Evolutionary conservation across 176 grass and related monocot genomes (phyloP).

Genomic region (Oryza brachyantha): DNA sequence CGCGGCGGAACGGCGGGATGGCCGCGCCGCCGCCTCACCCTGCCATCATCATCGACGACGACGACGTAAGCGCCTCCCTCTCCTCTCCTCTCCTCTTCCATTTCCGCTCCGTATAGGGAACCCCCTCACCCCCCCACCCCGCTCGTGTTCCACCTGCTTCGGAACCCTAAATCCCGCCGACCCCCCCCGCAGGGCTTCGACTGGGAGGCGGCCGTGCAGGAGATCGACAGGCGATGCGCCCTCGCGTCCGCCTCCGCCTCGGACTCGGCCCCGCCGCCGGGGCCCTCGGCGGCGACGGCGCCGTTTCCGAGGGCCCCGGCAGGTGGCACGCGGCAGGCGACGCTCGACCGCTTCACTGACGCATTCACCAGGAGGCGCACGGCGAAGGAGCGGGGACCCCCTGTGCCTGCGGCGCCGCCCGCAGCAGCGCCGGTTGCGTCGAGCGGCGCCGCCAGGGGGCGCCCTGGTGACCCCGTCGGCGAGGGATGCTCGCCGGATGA

Average conservation of each 20-base stretch:
- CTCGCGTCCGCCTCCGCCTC: constrained; percentile 24
- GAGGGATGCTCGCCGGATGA: constrained; percentile 19
- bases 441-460: neutral
- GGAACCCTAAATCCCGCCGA: constrained; percentile 61
- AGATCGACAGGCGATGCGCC: constrained; percentile 57
- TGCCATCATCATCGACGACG: constrained; percentile 8
- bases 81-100: neutral
- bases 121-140: too few relatives aligned
- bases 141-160: constrained; percentile 8
- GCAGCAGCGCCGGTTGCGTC: neutral
- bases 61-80: constrained; percentile 51
- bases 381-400: constrained; percentile 16
- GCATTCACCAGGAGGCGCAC: constrained; percentile 44
- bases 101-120: neutral
- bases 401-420: neutral
- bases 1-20: constrained; percentile 14
- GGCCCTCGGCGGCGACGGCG: neutral
- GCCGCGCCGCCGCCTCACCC: constrained; percentile 10
- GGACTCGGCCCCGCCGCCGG: neutral
- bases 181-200: constrained; percentile 59
- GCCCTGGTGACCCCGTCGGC: neutral
- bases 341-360: constrained; percentile 67
- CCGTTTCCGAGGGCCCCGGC: constrained; percentile 1
- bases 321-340: constrained; percentile 49
- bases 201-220: constrained; percentile 72